These are phyloP conservation scores for Cadophora gregata DNA, from an alignment of 2,329 filamentous ascomycete genomes.

Conservation along the genomic window DNA sequence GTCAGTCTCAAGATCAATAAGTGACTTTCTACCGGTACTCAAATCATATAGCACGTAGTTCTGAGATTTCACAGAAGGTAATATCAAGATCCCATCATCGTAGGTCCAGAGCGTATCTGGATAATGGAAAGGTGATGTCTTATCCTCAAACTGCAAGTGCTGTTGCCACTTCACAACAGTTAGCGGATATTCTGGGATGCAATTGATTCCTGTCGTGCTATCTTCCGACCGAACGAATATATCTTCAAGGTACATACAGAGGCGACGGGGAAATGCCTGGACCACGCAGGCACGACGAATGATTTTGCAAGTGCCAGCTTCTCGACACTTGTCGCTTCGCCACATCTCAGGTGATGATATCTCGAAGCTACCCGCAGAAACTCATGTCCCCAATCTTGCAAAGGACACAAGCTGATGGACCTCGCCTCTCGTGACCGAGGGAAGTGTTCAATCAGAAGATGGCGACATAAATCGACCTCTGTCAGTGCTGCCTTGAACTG, in stretches of 20 bases:
- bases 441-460: constrained; percentile 57
- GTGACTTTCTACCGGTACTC: constrained; percentile 48
- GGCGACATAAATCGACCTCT: constrained; percentile 52
- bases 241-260: constrained; percentile 31
- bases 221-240: no score
- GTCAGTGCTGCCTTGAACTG: constrained; percentile 57
- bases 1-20: constrained; percentile 57
- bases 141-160: constrained; percentile 50
- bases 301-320: constrained; percentile 51
- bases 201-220: neutral
- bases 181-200: neutral
- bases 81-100: constrained; percentile 59
- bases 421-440: constrained; percentile 59
- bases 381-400: constrained; percentile 48
- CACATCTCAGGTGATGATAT: constrained; percentile 59
- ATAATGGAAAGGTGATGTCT: constrained; percentile 52
- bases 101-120: constrained; percentile 60
- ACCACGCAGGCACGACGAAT: constrained; percentile 38
- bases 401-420: constrained; percentile 23
- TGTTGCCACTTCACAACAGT: constrained; percentile 48
- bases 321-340: constrained; percentile 53
- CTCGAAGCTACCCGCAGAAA: constrained; percentile 59
- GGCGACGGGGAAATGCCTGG: constrained; percentile 47
- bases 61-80: constrained; percentile 46
- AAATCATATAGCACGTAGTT: constrained; percentile 58